These are phyloP conservation scores for Pontederia paniculata DNA, from an alignment of 176 grass and related monocot species.

Conservation along the genomic window DNA sequence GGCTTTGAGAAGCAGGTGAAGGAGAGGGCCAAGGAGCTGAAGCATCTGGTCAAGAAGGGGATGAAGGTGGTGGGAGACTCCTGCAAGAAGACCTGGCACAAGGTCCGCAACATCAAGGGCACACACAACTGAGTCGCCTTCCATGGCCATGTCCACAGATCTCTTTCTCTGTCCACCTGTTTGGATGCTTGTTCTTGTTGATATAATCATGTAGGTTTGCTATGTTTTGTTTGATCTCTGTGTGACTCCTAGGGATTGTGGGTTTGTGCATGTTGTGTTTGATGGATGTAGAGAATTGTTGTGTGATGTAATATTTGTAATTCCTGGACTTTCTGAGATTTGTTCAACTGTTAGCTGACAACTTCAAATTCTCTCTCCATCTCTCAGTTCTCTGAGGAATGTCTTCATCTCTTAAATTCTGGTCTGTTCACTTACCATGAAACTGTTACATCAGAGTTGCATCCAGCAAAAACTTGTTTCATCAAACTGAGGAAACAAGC, in stretches of 20 bases:
- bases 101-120: slow-evolving; percentile 64
- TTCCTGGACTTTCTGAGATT: too few relatives aligned
- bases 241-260: background rate
- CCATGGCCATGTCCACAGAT: background rate
- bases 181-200: background rate
- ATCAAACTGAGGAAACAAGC: too few relatives aligned
- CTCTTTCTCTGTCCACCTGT: background rate
- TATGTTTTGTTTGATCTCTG: background rate
- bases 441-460: too few relatives aligned
- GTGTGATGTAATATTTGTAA: background rate
- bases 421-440: too few relatives aligned
- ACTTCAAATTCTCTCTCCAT: too few relatives aligned
- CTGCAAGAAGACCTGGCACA: slow-evolving; percentile 67
- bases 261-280: too few relatives aligned
- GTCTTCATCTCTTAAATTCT: too few relatives aligned
- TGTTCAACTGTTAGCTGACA: too few relatives aligned
- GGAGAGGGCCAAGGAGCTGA: slow-evolving; percentile 37
- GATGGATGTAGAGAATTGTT: background rate
- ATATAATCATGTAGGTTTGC: background rate
- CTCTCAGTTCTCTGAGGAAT: too few relatives aligned
- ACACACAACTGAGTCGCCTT: background rate
- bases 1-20: slow-evolving; percentile 51
- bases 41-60: slow-evolving; percentile 50
- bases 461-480: too few relatives aligned
- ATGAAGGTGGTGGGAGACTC: slow-evolving; percentile 51